Evolutionary conservation across 2,329 filamentous ascomycete genomes (phyloP), one percentile per base, ranked within the genome.

Genomic region (Metarhizium anisopliae): DNA sequence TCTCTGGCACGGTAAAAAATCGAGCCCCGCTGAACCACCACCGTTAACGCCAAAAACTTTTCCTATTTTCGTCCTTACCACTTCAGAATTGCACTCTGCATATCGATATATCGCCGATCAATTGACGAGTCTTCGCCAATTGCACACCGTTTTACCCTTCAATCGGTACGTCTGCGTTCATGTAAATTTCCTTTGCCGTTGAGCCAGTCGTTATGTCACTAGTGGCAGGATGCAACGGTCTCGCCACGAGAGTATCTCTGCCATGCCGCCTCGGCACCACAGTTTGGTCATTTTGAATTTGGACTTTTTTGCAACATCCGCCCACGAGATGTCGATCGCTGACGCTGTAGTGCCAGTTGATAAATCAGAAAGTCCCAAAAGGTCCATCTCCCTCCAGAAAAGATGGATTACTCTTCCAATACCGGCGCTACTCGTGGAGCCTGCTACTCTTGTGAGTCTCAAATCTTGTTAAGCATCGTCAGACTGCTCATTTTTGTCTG

Each of bases 371-470:
- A 50, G 38, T 4, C n/a, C 30, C 36, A 36, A 35, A 16, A 5
- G n/a, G 18, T 36, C n/a, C 7, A n/a, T 3, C 29, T 25, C 18
- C n/a, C 11, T 36, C 13, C 30, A 38, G 7, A 50, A 47, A 56
- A 20, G 42, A 79, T 79, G 77, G 76, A 79, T 56, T 56, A 52
- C 43, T 38, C 52, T 54, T 43, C 56, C 40, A 56, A 58, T 32
- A 38, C 56, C 52, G 56, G 56, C 29, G 56, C 54, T 54, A 35
- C 66, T 56, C 73, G 71, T 60, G 76, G 77, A 64, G 72, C 75
- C 60, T 80, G 77, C 72, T 80, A 79, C 68, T 76, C 73, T 63
- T 78, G 75, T 78, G 65, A 76, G 75, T 74, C 14, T 49, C 45
- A 42, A 18, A 50, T 43, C 32, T 18, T 45, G 3, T 8, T 11